Evolutionary conservation across 164 flowering plant genomes (phyloP), one percentile per base, ranked within the genome.

Genomic region (Macadamia tetraphylla): DNA sequence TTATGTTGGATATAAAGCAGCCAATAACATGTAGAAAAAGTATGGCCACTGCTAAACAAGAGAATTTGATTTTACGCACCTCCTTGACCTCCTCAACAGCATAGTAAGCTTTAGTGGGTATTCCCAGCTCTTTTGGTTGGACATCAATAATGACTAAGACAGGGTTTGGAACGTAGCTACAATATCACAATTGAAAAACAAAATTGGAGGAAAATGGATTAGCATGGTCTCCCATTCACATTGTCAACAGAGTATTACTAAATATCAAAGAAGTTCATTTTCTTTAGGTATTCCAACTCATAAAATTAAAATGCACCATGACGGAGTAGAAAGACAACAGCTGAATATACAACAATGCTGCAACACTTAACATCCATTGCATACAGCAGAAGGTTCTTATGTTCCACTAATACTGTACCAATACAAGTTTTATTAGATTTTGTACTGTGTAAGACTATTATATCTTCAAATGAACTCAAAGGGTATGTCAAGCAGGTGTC

Each of bases 11-110:
- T 14, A 42, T 30, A 32, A 1, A 29, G 11, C 12, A 6, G 44
- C 35, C 12, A 46, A n/a, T 62, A 58, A 10, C 46, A 60, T 35
- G 40, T 35, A 2, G 40, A 35, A 35, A 56, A n/a, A 3, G 43
- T 23, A 11, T 13, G 51, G 12, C 42, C 9, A 64, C 55, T 30
- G 40, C 55, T 13, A 43, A 1, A 30, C 11, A 23, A 44, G 2
- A 29, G 7, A 44, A 12, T 3, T 42, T 8, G 11, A 46, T 29
- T 29, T 11, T 40, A 35, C 40, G 48, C 77, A 91, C 99, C 97
- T 95, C 98, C 75, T 92, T 91, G 52, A 95, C 96, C 77, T 95
- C 99, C 81, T 95, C 98, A 66, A 95, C 94, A 74, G 87, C 91
- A 78, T 76, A 95, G 77, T 95, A 92, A 29, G 99, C 99, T 73